Base-by-base conservation (phyloP, 108 stramenopile genomes). In the Skeletonema costatum region DNA sequence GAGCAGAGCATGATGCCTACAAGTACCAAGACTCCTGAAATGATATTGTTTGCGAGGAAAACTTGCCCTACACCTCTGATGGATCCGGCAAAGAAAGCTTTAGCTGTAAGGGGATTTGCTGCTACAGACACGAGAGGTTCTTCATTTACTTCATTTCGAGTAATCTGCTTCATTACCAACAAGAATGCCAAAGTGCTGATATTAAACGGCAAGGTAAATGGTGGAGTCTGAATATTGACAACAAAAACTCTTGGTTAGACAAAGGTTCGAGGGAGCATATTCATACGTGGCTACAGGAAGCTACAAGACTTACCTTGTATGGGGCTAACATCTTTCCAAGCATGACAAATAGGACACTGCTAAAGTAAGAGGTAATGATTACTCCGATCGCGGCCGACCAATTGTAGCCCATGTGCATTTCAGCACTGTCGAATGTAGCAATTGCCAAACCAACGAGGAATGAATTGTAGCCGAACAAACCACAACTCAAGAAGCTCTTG, bases 141-240 rank as follows among this genome's bases (percentile, higher is more conserved):
- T 58, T 38, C 35, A 5, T 60, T 46, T 12, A 65, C 66, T 17
- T 60, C 30, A 66, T 35, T 33, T 48, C 6, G 1, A 7, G 25
- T 29, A 29, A 74, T 78, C 36, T 70, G 32, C 32, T 50, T 68
- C 30, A 75, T 46, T 12, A 70, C 62, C 17, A 79, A 21, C 50
- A 84, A 44, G 33, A 75, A 84, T 6, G 60, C 35, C 10, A 84
- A 21, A 2, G 78, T 76, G 14, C 61, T 30, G 19, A 84, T 41
- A 56, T 80, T 84, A 59, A 84, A 84, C 2, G 83, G 83, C n/a
- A 84, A 53, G 6, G 83, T 84, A 29, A 84, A 80, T 39, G 78
- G 78, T 44, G 83, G 83, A 6, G 78, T 76, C 62, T 83, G 60
- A 50, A 64, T 73, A n/a, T n/a, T n/a, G n/a, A n/a, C n/a, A n/a